These are phyloP conservation scores for Platismatia glauca DNA, from an alignment of 495 filamentous ascomycete genomes.

Conservation along the genomic window DNA sequence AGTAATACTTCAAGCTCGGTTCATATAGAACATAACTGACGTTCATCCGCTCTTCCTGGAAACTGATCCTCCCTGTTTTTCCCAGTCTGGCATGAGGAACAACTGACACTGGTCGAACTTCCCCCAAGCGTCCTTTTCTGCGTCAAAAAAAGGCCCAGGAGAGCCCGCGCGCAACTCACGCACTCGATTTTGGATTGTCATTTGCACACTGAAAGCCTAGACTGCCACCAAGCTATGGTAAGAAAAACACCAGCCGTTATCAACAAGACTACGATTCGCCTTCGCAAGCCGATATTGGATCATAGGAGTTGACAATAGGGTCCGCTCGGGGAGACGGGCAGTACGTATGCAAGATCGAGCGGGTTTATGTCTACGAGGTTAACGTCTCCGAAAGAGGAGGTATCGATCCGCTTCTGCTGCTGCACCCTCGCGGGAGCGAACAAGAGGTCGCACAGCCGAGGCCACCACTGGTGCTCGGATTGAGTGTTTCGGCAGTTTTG, in stretches of 20 bases:
- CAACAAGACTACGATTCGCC: neutral
- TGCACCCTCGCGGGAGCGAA: neutral
- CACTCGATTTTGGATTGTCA: neutral
- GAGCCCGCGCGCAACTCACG: neutral
- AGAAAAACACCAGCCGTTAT: neutral
- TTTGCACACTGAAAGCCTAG: neutral
- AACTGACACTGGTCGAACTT: neutral
- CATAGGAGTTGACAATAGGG: neutral
- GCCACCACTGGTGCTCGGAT: neutral
- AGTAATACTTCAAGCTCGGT: neutral
- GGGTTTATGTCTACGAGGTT: neutral
- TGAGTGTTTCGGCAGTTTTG: neutral
- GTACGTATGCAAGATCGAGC: neutral
- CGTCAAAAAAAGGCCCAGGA: neutral
- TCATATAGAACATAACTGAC: neutral
- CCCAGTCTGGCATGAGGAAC: neutral
- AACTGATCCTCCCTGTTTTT: neutral
- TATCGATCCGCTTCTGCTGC: neutral
- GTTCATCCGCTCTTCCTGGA: neutral
- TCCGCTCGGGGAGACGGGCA: neutral
- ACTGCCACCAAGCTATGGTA: neutral
- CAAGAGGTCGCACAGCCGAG: neutral
- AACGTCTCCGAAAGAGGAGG: too few relatives aligned
- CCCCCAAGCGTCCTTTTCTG: neutral
- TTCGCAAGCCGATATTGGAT: neutral